These are phyloP conservation scores for Quercus aquifolioides DNA, from an alignment of 306 rosid species.

Conservation along the genomic window DNA sequence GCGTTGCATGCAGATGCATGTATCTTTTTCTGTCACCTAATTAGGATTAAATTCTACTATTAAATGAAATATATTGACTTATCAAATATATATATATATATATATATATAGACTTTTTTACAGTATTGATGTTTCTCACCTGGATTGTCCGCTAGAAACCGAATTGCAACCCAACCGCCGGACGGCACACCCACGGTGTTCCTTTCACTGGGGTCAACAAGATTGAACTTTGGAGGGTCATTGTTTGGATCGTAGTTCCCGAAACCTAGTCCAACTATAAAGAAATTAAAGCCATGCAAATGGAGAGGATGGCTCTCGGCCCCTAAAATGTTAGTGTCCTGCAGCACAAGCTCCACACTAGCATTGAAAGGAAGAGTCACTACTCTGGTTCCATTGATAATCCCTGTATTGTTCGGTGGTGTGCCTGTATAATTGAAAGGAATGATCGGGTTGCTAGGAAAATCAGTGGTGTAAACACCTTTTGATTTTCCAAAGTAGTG, in stretches of 20 bases:
- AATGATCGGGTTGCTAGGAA: neutral
- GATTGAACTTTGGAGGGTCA: conserved; percentile 13
- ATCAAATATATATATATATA: too few species aligned
- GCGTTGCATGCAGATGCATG: neutral
- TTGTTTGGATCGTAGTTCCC: conserved; percentile 4
- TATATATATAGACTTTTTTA: too few species aligned
- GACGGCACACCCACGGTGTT: conserved; percentile 19
- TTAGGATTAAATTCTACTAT: neutral
- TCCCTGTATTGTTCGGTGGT: conserved; percentile 3
- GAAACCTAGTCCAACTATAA: conserved; percentile 13
- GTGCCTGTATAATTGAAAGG: conserved; percentile 7
- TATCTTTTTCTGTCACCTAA: neutral
- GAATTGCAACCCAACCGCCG: conserved; percentile 17
- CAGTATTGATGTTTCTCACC: neutral
- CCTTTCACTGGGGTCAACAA: conserved; percentile 7
- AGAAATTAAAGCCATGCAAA: conserved; percentile 17
- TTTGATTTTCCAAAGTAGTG: conserved; percentile 6
- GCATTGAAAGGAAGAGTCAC: conserved; percentile 4
- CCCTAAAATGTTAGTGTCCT: conserved; percentile 18
- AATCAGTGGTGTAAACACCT: neutral
- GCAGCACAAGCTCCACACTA: conserved; percentile 18
- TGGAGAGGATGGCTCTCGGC: conserved; percentile 18
- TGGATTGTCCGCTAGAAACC: conserved; percentile 16
- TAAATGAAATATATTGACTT: too few species aligned
- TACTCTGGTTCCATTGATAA: conserved; percentile 7